Conservation (phyloP, 441 rosid genomes). For the Euphorbia corollata region DNA sequence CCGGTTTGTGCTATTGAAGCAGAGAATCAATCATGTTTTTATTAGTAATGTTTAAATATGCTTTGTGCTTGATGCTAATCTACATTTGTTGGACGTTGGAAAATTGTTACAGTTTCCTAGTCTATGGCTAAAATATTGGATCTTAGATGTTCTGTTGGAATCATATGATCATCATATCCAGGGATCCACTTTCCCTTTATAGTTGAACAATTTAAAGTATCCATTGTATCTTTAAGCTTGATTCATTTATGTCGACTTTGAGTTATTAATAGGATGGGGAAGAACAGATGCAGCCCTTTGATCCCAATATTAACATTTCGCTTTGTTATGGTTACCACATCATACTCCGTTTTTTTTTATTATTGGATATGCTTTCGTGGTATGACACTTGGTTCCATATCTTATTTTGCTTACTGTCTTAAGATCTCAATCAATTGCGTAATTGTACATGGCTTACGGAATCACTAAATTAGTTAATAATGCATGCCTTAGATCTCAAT, state of each 20-base stretch:
- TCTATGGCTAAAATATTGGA: neutral
- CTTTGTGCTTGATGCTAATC: conserved; percentile 4
- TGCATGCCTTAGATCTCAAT: neutral
- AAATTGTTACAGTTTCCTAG: neutral
- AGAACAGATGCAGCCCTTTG: neutral
- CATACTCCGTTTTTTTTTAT: neutral
- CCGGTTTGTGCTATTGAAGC: neutral
- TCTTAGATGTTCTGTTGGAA: neutral
- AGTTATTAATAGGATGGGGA: neutral
- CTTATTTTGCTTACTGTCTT: no score
- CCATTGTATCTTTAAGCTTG: neutral
- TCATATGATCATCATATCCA: neutral
- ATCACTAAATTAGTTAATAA: neutral
- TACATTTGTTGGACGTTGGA: conserved; percentile 1
- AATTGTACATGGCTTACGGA: no score
- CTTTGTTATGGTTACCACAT: neutral
- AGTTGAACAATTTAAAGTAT: neutral
- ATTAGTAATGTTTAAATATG: neutral
- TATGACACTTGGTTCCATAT: no score
- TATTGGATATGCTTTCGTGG: neutral
- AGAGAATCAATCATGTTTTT: neutral
- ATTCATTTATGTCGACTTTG: neutral
- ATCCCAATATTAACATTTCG: neutral
- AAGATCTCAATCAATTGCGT: no score
- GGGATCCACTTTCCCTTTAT: neutral